Evolutionary conservation across 345 rosid genomes (phyloP).

Genomic region (Salix koriyanagi): DNA sequence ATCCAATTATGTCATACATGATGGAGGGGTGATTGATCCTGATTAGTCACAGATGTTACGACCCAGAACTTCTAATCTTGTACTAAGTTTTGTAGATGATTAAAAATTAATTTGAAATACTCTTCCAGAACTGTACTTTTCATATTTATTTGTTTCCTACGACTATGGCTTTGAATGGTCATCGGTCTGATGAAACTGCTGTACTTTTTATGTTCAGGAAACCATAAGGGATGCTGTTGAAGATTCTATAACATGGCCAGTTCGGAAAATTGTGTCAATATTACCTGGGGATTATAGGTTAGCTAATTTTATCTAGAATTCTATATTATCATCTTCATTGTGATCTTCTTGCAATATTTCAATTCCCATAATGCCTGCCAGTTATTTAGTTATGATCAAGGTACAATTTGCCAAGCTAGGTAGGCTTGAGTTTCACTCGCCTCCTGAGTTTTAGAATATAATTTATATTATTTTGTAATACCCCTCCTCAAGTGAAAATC

Average conservation of each 20-base stretch:
- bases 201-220: slow-evolving; percentile 45
- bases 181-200: neutral
- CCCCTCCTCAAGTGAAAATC: too few species aligned
- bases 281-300: slow-evolving; percentile 95
- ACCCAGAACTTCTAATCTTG: too few species aligned
- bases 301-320: neutral
- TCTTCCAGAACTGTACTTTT: neutral
- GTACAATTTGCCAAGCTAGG: neutral
- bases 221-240: slow-evolving; percentile 76
- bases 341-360: neutral
- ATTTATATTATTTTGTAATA: too few species aligned
- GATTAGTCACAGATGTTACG: too few species aligned
- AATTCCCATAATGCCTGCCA: neutral
- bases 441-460: neutral
- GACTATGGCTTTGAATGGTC: neutral
- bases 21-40: too few species aligned
- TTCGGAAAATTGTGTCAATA: slow-evolving; percentile 68
- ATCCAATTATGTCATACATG: too few species aligned
- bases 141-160: too few species aligned
- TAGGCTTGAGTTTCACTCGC: too few species aligned
- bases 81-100: too few species aligned
- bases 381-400: neutral
- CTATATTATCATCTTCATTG: neutral
- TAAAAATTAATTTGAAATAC: too few species aligned
- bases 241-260: slow-evolving; percentile 92